Percentiles rank a stretch among this genome's conserved stretches.
Evolutionary conservation across 2,329 filamentous ascomycete species (phyloP).

Genomic region (Ascochyta koolunga): DNA sequence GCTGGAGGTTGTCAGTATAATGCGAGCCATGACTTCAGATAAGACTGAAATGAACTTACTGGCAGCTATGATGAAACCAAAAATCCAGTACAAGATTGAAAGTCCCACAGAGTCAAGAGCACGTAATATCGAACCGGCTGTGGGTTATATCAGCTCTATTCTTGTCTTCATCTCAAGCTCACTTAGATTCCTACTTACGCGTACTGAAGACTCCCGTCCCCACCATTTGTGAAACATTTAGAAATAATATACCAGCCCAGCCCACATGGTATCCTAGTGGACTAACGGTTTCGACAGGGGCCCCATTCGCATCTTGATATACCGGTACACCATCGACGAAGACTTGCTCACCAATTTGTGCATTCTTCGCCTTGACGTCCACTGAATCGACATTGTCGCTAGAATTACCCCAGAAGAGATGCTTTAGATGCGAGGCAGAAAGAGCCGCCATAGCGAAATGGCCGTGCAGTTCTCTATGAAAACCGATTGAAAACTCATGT

Average conservation of each 20-base stretch:
- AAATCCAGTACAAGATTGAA: constrained; percentile 35
- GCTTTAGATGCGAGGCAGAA: constrained; percentile 21
- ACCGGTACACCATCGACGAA: constrained; percentile 29
- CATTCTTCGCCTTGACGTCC: constrained; percentile 33
- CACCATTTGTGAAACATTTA: constrained; percentile 43
- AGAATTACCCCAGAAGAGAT: constrained; percentile 24
- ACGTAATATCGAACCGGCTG: constrained; percentile 34
- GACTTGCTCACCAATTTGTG: constrained; percentile 35
- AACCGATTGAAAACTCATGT: not conserved
- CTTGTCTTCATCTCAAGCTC: not conserved
- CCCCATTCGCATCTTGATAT: constrained; percentile 38
- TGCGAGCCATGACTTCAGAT: not conserved
- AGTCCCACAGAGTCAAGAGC: constrained; percentile 36
- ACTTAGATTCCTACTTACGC: constrained; percentile 22
- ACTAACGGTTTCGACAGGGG: constrained; percentile 38
- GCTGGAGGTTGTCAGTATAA: constrained; percentile 16
- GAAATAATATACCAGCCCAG: constrained; percentile 36
- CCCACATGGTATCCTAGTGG: constrained; percentile 42
- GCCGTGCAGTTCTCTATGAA: not conserved
- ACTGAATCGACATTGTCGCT: constrained; percentile 19
- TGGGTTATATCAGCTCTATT: constrained; percentile 7
- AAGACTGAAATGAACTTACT: constrained; percentile 13
- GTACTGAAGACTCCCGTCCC: constrained; percentile 41
- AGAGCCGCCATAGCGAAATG: constrained; percentile 13
- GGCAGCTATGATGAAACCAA: constrained; percentile 36